Evolutionary conservation across 306 rosid genomes (phyloP).

Genomic region (Lathyrus aphaca): DNA sequence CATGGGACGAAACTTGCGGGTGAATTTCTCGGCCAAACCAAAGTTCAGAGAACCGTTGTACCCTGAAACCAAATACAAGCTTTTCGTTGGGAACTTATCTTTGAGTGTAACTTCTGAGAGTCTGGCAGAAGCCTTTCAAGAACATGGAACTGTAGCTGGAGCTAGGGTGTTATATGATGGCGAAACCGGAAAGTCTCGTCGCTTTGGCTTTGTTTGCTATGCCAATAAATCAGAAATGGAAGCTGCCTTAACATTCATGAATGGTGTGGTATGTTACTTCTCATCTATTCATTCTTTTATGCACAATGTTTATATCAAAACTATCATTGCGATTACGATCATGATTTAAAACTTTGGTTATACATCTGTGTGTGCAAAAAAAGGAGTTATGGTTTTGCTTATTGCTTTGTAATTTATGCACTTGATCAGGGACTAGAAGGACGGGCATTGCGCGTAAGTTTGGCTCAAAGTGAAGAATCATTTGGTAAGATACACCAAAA

Average conservation of each 20-base stretch:
- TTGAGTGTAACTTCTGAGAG: conserved; percentile 88
- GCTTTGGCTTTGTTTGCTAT: conserved; percentile 87
- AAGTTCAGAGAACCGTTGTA: conserved; percentile 75
- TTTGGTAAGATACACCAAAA: conserved; percentile 32
- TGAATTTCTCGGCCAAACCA: no score
- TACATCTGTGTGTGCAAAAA: no score
- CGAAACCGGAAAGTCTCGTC: conserved; percentile 78
- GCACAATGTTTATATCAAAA: not conserved
- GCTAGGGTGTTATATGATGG: conserved; percentile 88
- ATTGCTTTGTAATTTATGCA: conserved; percentile 24
- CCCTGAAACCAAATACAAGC: conserved; percentile 83
- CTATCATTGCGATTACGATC: not conserved
- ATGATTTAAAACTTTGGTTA: not conserved
- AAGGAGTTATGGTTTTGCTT: conserved; percentile 18
- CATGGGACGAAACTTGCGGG: no score
- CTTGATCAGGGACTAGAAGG: conserved; percentile 79
- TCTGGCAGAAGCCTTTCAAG: no score
- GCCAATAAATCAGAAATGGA: conserved; percentile 82
- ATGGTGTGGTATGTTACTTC: conserved; percentile 61
- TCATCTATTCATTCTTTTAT: conserved; percentile 18
- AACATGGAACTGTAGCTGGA: conserved; percentile 86
- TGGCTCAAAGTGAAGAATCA: conserved; percentile 85
- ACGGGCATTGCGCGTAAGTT: conserved; percentile 74
- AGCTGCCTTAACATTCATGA: conserved; percentile 63
- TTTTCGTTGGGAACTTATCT: conserved; percentile 84